Percentiles rank a stretch among this genome's conserved stretches.
Evolutionary conservation across 305 asterid genomes (phyloP).

Genomic region (Rubia occidens): DNA sequence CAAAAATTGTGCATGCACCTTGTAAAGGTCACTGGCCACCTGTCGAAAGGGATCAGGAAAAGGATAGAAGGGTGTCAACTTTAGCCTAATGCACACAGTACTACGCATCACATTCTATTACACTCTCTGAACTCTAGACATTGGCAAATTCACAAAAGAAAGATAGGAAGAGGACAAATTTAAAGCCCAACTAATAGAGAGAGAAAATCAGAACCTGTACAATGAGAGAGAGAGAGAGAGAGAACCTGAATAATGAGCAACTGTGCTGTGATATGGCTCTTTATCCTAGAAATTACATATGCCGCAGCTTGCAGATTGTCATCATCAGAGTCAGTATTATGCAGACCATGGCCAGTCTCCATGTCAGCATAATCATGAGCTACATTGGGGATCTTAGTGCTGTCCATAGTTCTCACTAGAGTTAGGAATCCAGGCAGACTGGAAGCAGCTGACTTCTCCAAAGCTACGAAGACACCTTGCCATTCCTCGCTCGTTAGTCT

Average conservation of each 20-base stretch:
- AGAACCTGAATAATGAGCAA: slow-evolving; percentile 69
- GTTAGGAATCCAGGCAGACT: slow-evolving; percentile 51
- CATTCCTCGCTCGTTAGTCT: slow-evolving; percentile 69
- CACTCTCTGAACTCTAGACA: too few relatives aligned
- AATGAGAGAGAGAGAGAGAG: slow-evolving; percentile 4
- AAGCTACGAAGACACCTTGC: slow-evolving; percentile 51
- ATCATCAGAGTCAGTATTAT: slow-evolving; percentile 42
- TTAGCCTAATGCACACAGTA: not conserved
- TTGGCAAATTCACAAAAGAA: too few relatives aligned
- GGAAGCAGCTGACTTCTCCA: slow-evolving; percentile 59
- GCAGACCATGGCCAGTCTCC: slow-evolving; percentile 40
- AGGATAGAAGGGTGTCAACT: not conserved
- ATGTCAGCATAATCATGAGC: slow-evolving; percentile 35
- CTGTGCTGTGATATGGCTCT: slow-evolving; percentile 69
- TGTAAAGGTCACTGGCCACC: slow-evolving; percentile 82
- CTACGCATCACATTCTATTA: not conserved
- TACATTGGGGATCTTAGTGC: slow-evolving; percentile 47
- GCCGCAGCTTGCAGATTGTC: slow-evolving; percentile 60
- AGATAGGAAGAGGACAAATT: too few relatives aligned
- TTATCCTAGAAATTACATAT: slow-evolving; percentile 78
- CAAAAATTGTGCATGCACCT: slow-evolving; percentile 48
- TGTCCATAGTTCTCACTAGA: slow-evolving; percentile 67
- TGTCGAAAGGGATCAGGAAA: slow-evolving; percentile 17
- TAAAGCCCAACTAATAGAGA: not conserved
- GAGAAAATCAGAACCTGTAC: too few relatives aligned